Conservation (phyloP, 306 rosid species). For the Rubus parviflorus region DNA sequence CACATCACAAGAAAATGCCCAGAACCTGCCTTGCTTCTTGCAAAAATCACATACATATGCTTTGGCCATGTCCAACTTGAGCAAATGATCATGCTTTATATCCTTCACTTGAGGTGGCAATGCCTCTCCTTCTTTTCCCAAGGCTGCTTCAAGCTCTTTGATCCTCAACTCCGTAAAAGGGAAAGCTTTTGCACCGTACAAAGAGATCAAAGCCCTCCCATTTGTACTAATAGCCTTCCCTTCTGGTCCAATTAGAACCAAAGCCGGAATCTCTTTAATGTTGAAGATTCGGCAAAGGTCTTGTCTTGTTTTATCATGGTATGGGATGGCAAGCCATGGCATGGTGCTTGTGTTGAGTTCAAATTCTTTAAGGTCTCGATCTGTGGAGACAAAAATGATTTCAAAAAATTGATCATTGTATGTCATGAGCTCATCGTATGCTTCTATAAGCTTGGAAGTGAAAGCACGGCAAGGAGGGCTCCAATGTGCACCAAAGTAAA, state of each 20-base stretch:
- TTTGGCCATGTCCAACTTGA: conserved; percentile 83
- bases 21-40: conserved; percentile 67
- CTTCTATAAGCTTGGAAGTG: conserved; percentile 60
- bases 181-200: conserved; percentile 80
- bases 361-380: conserved; percentile 69
- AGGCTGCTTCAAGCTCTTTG: conserved; percentile 58
- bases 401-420: conserved; percentile 45
- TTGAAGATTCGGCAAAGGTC: conserved; percentile 73
- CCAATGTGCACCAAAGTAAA: conserved; percentile 81
- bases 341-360: conserved; percentile 46
- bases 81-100: conserved; percentile 75
- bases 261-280: conserved; percentile 67
- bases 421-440: conserved; percentile 53
- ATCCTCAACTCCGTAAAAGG: conserved; percentile 74
- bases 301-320: conserved; percentile 64
- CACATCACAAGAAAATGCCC: conserved; percentile 84
- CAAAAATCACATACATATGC: conserved; percentile 85
- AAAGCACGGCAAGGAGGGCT: conserved; percentile 83
- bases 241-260: conserved; percentile 72
- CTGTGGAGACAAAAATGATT: conserved; percentile 72
- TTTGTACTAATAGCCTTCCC: conserved; percentile 55
- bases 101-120: conserved; percentile 72
- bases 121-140: conserved; percentile 76
- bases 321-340: conserved; percentile 91
- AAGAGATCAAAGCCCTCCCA: conserved; percentile 60